Percentiles rank a stretch among this genome's conserved stretches.
These are phyloP conservation scores for Syzygium oleosum DNA, from an alignment of 345 rosid species.

Conservation along the genomic window DNA sequence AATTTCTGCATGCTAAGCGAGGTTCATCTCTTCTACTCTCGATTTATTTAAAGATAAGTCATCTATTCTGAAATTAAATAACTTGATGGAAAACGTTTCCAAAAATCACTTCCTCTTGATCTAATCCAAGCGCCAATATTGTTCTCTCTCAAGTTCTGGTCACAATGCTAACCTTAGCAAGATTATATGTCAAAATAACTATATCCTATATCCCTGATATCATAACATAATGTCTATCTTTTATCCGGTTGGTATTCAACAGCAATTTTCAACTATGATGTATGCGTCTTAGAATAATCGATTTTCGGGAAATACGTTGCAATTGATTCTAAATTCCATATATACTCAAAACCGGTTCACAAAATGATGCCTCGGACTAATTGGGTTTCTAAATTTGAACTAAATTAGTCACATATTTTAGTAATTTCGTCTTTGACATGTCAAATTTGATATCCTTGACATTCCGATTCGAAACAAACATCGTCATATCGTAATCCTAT, in stretches of 20 bases:
- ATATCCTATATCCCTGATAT: background rate
- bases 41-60: too few relatives aligned
- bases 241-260: background rate
- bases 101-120: too few relatives aligned
- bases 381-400: background rate
- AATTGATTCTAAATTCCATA: background rate
- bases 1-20: too few relatives aligned
- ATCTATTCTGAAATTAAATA: too few relatives aligned
- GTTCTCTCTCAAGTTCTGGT: too few relatives aligned
- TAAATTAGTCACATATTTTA: background rate
- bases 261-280: background rate
- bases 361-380: background rate
- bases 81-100: too few relatives aligned
- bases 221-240: background rate
- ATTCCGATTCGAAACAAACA: accelerated
- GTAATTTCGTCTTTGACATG: background rate
- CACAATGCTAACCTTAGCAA: too few relatives aligned
- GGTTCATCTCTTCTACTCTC: too few relatives aligned
- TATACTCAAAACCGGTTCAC: background rate
- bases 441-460: background rate
- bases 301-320: background rate
- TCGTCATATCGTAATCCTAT: background rate
- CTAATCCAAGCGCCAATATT: too few relatives aligned
- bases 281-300: background rate
- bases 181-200: too few relatives aligned